Conservation (phyloP, 441 rosid genomes). For the Populus hybrid region DNA sequence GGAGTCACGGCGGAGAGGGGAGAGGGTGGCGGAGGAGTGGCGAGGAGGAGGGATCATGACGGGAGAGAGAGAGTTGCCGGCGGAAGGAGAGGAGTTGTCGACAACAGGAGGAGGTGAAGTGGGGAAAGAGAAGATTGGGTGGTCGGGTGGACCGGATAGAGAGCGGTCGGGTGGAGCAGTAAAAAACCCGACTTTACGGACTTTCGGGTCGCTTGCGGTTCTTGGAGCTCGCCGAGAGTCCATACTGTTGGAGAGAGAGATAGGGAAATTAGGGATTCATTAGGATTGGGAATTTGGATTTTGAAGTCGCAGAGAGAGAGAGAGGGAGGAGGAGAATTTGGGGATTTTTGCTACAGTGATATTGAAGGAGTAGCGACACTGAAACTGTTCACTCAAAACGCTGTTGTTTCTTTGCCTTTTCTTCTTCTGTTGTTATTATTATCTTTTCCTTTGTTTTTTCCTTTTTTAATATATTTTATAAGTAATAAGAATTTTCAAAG, state of each 20-base stretch:
- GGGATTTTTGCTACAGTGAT: neutral
- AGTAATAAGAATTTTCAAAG: neutral
- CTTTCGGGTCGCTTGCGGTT: constrained; percentile 76
- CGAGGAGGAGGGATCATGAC: constrained; percentile 81
- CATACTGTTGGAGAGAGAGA: constrained; percentile 29
- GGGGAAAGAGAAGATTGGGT: constrained; percentile 26
- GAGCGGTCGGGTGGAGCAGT: constrained; percentile 48
- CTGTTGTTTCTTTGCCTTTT: neutral
- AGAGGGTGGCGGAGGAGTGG: constrained; percentile 51
- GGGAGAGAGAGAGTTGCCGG: constrained; percentile 61
- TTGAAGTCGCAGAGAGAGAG: neutral
- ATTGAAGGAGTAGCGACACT: neutral
- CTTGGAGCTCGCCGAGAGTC: constrained; percentile 77
- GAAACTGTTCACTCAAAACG: neutral
- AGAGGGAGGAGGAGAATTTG: neutral
- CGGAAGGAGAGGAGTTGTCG: constrained; percentile 55
- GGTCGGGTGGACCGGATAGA: constrained; percentile 39
- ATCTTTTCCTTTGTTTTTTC: no score
- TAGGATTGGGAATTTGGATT: neutral
- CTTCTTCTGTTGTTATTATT: neutral
- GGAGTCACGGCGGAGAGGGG: constrained; percentile 48
- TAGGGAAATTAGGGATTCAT: neutral
- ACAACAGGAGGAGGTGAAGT: constrained; percentile 32
- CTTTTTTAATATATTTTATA: no score
- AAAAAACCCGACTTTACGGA: constrained; percentile 86